A percentile compares a stretch with the other conserved stretches of the same genome.
Evolutionary conservation across 176 grass and related monocot genomes (phyloP).

Genomic region (Aegilops longissima): DNA sequence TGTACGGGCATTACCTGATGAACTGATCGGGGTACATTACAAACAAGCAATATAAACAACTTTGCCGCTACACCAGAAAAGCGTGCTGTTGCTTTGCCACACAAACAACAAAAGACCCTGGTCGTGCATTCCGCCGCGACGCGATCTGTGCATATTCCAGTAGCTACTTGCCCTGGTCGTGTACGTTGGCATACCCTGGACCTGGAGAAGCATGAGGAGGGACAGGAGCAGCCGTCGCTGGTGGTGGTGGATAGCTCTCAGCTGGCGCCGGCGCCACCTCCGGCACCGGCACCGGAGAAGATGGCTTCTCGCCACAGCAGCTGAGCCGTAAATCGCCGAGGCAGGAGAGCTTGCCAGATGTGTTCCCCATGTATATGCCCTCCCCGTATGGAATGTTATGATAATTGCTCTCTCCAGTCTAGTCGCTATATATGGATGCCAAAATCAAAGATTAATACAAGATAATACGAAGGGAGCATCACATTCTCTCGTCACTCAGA

Average conservation of each 20-base stretch:
- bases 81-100: not conserved
- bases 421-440: too few species aligned
- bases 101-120: not conserved
- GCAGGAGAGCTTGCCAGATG: not conserved
- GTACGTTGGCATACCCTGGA: not conserved
- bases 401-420: too few species aligned
- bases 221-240: not conserved
- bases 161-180: not conserved
- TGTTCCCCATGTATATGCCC: not conserved
- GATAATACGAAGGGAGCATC: too few species aligned
- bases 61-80: too few species aligned
- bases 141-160: not conserved
- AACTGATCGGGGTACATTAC: too few species aligned
- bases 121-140: not conserved
- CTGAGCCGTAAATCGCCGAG: not conserved
- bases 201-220: not conserved
- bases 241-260: too few species aligned
- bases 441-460: too few species aligned
- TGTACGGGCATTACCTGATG: too few species aligned
- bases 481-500: too few species aligned
- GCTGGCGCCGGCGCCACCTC: too few species aligned
- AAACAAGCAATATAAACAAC: too few species aligned
- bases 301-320: not conserved
- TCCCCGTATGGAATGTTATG: not conserved
- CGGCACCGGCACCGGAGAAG: not conserved